Conservation (phyloP, 2,329 filamentous ascomycete species). For the Penicillium sp. region DNA sequence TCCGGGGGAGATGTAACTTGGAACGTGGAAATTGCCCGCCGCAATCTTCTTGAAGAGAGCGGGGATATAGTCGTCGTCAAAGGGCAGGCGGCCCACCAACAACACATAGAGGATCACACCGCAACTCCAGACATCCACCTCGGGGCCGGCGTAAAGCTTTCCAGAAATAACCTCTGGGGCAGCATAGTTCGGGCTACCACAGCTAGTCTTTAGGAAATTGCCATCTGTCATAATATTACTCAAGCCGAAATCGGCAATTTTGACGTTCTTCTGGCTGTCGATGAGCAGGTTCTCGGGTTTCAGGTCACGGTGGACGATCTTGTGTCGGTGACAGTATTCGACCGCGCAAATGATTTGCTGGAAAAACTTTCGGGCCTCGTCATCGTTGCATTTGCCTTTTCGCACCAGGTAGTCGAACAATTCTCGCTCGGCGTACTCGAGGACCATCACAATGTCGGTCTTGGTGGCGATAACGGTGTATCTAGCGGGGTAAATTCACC, state of each 20-base stretch:
- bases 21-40: slow-evolving; percentile 88
- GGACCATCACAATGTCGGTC: slow-evolving; percentile 96
- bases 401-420: slow-evolving; percentile 98
- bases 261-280: slow-evolving; percentile 94
- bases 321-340: slow-evolving; percentile 97
- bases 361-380: slow-evolving; percentile 94
- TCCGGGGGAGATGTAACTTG: slow-evolving; percentile 84
- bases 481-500: slow-evolving; percentile 45
- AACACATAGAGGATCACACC: slow-evolving; percentile 68
- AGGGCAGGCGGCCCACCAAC: slow-evolving; percentile 72
- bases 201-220: slow-evolving; percentile 98
- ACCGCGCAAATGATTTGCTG: slow-evolving; percentile 99
- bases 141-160: slow-evolving; percentile 94
- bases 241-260: slow-evolving; percentile 97
- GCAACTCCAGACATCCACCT: slow-evolving; percentile 85
- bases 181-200: slow-evolving; percentile 96
- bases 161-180: slow-evolving; percentile 97
- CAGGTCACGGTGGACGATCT: slow-evolving; percentile 95
- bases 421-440: slow-evolving; percentile 95
- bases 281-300: slow-evolving; percentile 97
- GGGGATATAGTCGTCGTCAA: slow-evolving; percentile 98
- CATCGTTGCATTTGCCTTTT: slow-evolving; percentile 86
- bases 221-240: slow-evolving; percentile 99
- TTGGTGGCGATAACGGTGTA: slow-evolving; percentile 96
- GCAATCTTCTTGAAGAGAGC: slow-evolving; percentile 98